Percentiles rank a stretch among this genome's conserved stretches.
Evolutionary conservation across 2,329 filamentous ascomycete species (phyloP).

Genomic region (Alternaria sp.): DNA sequence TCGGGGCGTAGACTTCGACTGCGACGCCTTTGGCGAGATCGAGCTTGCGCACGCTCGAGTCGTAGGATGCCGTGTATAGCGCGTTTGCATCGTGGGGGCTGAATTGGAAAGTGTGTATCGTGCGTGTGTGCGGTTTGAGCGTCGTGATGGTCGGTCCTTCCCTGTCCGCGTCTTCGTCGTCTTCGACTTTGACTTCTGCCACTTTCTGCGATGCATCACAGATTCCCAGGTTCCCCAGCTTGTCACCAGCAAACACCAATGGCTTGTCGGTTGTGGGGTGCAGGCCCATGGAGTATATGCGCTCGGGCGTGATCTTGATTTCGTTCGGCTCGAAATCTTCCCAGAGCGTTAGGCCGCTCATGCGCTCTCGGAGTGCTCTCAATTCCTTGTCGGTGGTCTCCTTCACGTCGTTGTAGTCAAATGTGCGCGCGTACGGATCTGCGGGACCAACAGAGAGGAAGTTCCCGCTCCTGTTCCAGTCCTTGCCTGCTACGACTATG

Average conservation of each 20-base stretch:
- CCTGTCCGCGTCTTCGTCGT: slow-evolving; percentile 68
- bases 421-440: slow-evolving; percentile 82
- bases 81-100: slow-evolving; percentile 74
- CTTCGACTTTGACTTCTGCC: slow-evolving; percentile 59
- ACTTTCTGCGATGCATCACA: slow-evolving; percentile 83
- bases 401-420: slow-evolving; percentile 81
- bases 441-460: slow-evolving; percentile 73
- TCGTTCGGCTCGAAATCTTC: slow-evolving; percentile 81
- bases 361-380: slow-evolving; percentile 73
- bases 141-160: slow-evolving; percentile 82
- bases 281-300: slow-evolving; percentile 78
- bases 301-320: slow-evolving; percentile 29
- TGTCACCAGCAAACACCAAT: slow-evolving; percentile 91
- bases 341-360: slow-evolving; percentile 80
- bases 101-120: slow-evolving; percentile 84
- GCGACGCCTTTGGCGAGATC: slow-evolving; percentile 83
- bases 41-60: slow-evolving; percentile 77
- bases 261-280: slow-evolving; percentile 88
- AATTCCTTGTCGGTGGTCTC: slow-evolving; percentile 79
- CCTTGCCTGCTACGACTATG: slow-evolving; percentile 79
- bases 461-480: slow-evolving; percentile 71
- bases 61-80: slow-evolving; percentile 87
- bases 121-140: slow-evolving; percentile 87
- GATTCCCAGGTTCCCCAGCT: slow-evolving; percentile 86
- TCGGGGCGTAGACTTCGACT: slow-evolving; percentile 79